These are phyloP conservation scores for Apiospora arundinis DNA, from an alignment of 2,329 filamentous ascomycete genomes.

Conservation along the genomic window DNA sequence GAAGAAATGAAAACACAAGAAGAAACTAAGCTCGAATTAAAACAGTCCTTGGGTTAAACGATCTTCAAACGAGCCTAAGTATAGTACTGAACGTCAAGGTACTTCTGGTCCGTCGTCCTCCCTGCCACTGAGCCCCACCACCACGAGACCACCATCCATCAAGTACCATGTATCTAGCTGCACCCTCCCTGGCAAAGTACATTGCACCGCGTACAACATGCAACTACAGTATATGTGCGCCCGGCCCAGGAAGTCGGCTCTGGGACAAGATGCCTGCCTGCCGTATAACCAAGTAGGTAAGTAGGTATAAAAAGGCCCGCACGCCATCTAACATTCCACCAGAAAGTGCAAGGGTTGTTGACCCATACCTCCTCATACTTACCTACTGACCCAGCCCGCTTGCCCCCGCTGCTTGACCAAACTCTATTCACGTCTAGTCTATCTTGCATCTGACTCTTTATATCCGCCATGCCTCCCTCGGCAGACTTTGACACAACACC, in stretches of 20 bases:
- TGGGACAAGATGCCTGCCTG: neutral
- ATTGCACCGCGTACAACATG: too few species aligned
- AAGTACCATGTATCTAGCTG: too few species aligned
- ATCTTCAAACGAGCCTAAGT: too few species aligned
- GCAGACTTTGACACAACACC: neutral
- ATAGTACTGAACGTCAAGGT: too few species aligned
- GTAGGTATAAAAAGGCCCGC: conserved; percentile 1
- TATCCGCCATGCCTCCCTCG: conserved; percentile 2
- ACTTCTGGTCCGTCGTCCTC: too few species aligned
- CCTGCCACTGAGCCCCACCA: too few species aligned
- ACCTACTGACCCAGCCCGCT: neutral
- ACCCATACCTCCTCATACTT: neutral
- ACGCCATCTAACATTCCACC: neutral
- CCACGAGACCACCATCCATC: too few species aligned
- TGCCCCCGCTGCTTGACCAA: neutral
- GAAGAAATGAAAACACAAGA: too few species aligned
- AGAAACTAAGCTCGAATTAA: too few species aligned
- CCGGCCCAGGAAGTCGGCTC: neutral
- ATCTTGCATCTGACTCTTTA: neutral
- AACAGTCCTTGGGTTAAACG: too few species aligned
- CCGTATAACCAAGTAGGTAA: neutral
- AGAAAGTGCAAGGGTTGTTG: neutral
- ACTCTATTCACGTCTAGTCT: neutral
- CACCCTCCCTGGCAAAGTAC: too few species aligned
- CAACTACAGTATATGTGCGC: neutral